Percentiles rank a stretch among this genome's conserved stretches.
These are phyloP conservation scores for Amanita inopinata DNA, from an alignment of 768 basidiomycete species.

Conservation along the genomic window DNA sequence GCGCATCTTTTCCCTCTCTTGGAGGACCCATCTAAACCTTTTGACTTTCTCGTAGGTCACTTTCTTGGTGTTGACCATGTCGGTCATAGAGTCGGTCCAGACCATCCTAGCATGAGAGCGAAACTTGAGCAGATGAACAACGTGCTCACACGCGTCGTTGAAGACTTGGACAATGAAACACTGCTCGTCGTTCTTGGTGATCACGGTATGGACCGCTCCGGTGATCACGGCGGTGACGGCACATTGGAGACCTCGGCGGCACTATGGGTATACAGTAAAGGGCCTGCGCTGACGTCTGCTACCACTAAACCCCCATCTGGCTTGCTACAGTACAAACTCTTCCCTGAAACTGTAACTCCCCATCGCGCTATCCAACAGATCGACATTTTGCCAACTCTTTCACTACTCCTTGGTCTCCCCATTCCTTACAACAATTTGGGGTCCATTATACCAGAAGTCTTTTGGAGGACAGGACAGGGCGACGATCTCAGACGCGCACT, in stretches of 20 bases:
- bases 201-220: constrained; percentile 93
- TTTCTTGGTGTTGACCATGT: constrained; percentile 95
- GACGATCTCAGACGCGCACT: constrained; percentile 48
- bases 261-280: constrained; percentile 90
- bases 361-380: constrained; percentile 82
- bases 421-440: constrained; percentile 97
- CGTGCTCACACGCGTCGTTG: constrained; percentile 65
- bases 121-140: constrained; percentile 87
- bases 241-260: constrained; percentile 75
- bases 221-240: constrained; percentile 94
- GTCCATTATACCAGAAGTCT: constrained; percentile 83
- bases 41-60: constrained; percentile 88
- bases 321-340: constrained; percentile 44
- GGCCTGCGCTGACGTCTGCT: constrained; percentile 32
- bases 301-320: constrained; percentile 31
- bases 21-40: constrained; percentile 37
- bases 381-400: constrained; percentile 82
- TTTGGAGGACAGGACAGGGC: constrained; percentile 42
- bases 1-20: constrained; percentile 76
- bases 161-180: constrained; percentile 74
- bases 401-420: constrained; percentile 83
- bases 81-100: constrained; percentile 89
- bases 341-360: constrained; percentile 44
- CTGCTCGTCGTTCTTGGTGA: constrained; percentile 88
- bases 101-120: constrained; percentile 73